Evolutionary conservation across 169 alveolate genomes (phyloP).

Genomic region (Hepatocystis sp.): DNA sequence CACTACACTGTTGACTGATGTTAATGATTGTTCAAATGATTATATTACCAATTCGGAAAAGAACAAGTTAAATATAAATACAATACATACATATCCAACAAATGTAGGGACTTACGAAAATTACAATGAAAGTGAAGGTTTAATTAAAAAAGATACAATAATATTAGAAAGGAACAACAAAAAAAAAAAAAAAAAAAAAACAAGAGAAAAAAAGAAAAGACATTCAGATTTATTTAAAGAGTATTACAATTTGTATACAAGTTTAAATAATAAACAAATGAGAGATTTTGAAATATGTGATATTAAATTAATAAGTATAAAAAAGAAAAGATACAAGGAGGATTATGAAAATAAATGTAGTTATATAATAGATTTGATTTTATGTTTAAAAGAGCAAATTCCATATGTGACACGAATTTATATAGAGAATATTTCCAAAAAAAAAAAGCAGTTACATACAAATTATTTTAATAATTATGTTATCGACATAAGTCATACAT

Average conservation of each 20-base stretch:
- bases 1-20: not conserved
- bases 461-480: constrained; percentile 33
- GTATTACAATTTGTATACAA: constrained; percentile 30
- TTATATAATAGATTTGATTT: constrained; percentile 40
- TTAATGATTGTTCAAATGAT: constrained; percentile 13
- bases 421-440: constrained; percentile 9
- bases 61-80: no score
- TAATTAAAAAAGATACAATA: no score
- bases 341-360: constrained; percentile 9
- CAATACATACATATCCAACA: no score
- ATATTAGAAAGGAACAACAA: no score
- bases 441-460: not conserved
- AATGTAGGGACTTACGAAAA: no score
- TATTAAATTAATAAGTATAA: constrained; percentile 22
- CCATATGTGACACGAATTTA: constrained; percentile 58
- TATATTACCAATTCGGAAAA: no score
- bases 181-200: constrained; percentile 9
- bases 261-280: constrained; percentile 14
- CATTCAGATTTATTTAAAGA: constrained; percentile 50
- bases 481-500: constrained; percentile 37
- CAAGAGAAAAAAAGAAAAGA: not conserved
- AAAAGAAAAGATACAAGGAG: constrained; percentile 21
- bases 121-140: no score
- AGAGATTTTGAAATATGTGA: constrained; percentile 67
- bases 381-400: constrained; percentile 62